These are phyloP conservation scores for Piper longum DNA, from an alignment of 164 flowering plant species.

Conservation along the genomic window DNA sequence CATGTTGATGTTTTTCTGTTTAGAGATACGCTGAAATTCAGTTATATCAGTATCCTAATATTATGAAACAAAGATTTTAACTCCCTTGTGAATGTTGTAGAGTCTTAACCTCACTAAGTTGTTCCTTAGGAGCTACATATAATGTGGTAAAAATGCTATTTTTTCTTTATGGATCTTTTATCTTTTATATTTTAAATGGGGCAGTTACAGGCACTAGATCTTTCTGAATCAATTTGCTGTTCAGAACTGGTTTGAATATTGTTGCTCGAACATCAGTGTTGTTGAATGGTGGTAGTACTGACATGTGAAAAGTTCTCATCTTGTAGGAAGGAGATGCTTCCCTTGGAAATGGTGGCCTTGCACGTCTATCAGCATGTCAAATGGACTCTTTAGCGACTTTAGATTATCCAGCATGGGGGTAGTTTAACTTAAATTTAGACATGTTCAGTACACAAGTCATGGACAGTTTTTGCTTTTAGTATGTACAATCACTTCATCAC, in stretches of 20 bases:
- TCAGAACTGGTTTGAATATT: neutral
- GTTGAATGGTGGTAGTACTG: neutral
- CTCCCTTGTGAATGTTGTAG: too few relatives aligned
- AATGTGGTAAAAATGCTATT: neutral
- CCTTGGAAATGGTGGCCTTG: conserved; percentile 58
- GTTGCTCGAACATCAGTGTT: too few relatives aligned
- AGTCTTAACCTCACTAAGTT: too few relatives aligned
- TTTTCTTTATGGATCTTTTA: too few relatives aligned
- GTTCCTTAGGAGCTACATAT: too few relatives aligned
- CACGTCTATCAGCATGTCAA: conserved; percentile 46
- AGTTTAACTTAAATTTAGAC: neutral
- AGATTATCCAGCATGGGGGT: conserved; percentile 54
- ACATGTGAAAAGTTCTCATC: neutral
- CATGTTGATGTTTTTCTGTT: too few relatives aligned
- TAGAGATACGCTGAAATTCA: too few relatives aligned
- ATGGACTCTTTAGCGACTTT: conserved; percentile 50
- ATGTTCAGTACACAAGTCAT: neutral
- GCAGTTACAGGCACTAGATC: neutral
- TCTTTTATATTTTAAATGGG: neutral
- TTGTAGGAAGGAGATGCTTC: conserved; percentile 54
- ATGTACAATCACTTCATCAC: neutral
- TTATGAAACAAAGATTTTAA: too few relatives aligned
- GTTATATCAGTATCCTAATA: too few relatives aligned
- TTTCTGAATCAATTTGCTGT: neutral
- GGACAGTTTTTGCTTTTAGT: neutral